A percentile compares a stretch with the other conserved stretches of the same genome.
Conservation (phyloP, 2,329 filamentous ascomycete species). For the Sporothrix humicola region DNA sequence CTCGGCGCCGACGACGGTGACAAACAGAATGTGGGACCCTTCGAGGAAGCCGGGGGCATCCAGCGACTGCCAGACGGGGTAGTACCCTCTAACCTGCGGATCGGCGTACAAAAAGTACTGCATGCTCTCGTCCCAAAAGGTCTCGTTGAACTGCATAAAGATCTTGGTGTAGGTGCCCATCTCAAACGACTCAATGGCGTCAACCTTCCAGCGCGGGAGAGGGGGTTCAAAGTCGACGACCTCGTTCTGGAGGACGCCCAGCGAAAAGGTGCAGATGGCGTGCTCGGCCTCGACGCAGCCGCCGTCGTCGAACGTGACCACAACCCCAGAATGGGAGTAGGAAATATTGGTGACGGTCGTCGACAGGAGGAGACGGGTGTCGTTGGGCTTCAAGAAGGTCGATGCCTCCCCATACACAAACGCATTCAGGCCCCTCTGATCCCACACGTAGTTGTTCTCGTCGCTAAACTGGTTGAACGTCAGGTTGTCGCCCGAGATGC, state of each 20-base stretch:
- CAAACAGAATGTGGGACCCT: constrained; percentile 28
- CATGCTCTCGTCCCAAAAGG: constrained; percentile 22
- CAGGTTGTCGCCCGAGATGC: constrained; percentile 24
- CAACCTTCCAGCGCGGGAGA: constrained; percentile 27
- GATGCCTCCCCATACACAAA: constrained; percentile 19
- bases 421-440: constrained; percentile 25
- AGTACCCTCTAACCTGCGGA: constrained; percentile 21
- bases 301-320: constrained; percentile 14
- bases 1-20: constrained; percentile 7
- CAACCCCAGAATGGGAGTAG: constrained; percentile 1
- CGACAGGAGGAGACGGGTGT: constrained; percentile 5
- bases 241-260: constrained; percentile 30
- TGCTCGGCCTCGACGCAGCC: constrained; percentile 31
- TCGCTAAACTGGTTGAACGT: constrained; percentile 28
- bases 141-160: constrained; percentile 32
- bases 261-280: constrained; percentile 31
- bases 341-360: constrained; percentile 20
- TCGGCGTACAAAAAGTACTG: constrained; percentile 30
- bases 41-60: constrained; percentile 23
- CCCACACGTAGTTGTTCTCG: constrained; percentile 28
- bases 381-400: not conserved
- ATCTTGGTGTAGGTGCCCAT: constrained; percentile 33
- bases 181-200: constrained; percentile 29
- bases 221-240: constrained; percentile 20
- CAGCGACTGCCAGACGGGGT: constrained; percentile 27